Evolutionary conservation across 2,329 filamentous ascomycete species (phyloP).

Genomic region (Plenodomus biglobosus): DNA sequence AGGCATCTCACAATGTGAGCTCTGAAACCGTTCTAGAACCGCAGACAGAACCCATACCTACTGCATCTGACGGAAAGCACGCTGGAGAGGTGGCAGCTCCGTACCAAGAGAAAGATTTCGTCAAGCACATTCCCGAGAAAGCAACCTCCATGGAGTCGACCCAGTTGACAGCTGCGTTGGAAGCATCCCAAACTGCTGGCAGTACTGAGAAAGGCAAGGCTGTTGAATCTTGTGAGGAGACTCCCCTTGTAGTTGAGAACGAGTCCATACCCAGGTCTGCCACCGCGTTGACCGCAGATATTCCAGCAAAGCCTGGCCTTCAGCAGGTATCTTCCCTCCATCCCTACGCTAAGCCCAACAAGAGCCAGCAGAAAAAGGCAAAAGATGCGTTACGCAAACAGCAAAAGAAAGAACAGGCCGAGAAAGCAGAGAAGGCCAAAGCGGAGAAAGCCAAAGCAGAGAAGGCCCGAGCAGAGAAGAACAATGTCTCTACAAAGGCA

Average conservation of each 20-base stretch:
- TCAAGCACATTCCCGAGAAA: neutral
- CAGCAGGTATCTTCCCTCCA: conserved; percentile 35
- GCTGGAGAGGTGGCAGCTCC: neutral
- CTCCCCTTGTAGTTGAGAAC: neutral
- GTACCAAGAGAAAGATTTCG: neutral
- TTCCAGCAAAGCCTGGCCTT: conserved; percentile 23
- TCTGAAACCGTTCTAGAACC: neutral
- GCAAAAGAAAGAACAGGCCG: conserved; percentile 27
- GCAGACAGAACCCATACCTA: neutral
- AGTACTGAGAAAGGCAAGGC: neutral
- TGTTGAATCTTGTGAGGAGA: neutral
- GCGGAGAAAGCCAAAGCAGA: conserved; percentile 8
- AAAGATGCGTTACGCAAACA: conserved; percentile 44
- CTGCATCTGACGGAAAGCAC: neutral
- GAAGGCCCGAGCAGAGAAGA: conserved; percentile 4
- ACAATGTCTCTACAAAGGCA: conserved; percentile 3
- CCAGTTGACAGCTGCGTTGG: neutral
- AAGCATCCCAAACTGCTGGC: neutral
- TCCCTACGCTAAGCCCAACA: conserved; percentile 32
- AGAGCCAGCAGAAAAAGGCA: conserved; percentile 36
- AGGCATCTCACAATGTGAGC: neutral
- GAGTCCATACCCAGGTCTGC: neutral
- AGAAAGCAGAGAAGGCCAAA: conserved; percentile 16
- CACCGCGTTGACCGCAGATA: neutral
- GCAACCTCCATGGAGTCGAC: neutral